Evolutionary conservation across 2,329 filamentous ascomycete genomes (phyloP), one percentile per base, ranked within the genome.

Genomic region (Leptographium procerum): DNA sequence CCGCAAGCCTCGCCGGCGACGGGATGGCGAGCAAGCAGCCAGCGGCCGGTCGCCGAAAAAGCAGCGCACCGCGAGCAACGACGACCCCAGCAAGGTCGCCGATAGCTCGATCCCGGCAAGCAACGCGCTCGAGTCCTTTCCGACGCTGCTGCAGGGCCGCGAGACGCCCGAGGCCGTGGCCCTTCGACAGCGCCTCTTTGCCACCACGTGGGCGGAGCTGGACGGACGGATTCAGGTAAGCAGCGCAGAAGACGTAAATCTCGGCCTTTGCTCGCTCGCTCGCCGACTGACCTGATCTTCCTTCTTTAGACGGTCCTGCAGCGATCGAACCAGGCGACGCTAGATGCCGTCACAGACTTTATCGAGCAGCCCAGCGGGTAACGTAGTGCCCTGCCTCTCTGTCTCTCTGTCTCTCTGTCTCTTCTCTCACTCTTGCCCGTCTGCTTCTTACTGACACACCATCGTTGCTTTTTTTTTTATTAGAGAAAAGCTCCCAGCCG

Each of bases 191-290:
- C 70, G 75, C 52, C 73, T 82, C 3, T 92, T 85, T 69, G 72
- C 82, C 55, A 70, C 77, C 57, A 74, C 82, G 55, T 94, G 89
- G 89, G 70, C 73, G 2, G 71, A 76, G 45, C 81, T 89, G 64
- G 80, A 89, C 61, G 69, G 71, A 52, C 79, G 81, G 29, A 85
- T 91, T 55, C 78, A 86, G 69, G 81, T 82, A 65, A 55, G 69
- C 62, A 5, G 31, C 10, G 31, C 31, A 33, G 31, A 5, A 33
- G 31, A 5, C 31, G 31, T 33, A 10, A 5, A 6, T 10, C 10
- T 10, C 10, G 31, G 6, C 10, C 31, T 33, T 10, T 33, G 31
- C 31, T 33, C 31, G 5, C 31, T 33, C n/a, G 31, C 31, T 33
- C 31, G 10, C 10, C 10, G 6, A 33, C 31, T 33, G 31, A 33